These are phyloP conservation scores for Xylaria nigripes DNA, from an alignment of 495 filamentous ascomycete genomes.

Conservation along the genomic window DNA sequence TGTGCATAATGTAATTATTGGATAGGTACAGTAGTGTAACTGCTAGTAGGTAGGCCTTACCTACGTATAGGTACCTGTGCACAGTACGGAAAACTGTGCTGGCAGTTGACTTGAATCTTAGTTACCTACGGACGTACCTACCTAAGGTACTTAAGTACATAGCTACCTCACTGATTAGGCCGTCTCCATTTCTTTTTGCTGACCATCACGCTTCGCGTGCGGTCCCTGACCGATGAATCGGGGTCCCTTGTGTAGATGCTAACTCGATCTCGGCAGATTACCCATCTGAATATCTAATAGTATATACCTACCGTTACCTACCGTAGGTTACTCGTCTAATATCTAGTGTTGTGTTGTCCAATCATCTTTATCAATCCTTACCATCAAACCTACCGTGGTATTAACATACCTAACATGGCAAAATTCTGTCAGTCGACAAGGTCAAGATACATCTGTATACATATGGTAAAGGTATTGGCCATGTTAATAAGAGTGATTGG, in stretches of 20 bases:
- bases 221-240: neutral
- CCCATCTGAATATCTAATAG: neutral
- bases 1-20: neutral
- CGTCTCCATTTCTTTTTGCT: slow-evolving; percentile 9
- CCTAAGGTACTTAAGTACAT: no score
- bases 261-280: slow-evolving; percentile 4
- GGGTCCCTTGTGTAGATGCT: neutral
- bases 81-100: no score
- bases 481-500: no score
- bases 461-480: no score
- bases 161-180: no score
- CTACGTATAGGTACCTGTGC: neutral
- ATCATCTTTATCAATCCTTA: neutral
- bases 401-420: slow-evolving; percentile 1
- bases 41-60: neutral
- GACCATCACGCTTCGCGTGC: slow-evolving; percentile 5
- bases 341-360: neutral
- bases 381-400: no score
- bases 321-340: neutral
- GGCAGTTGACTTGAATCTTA: no score
- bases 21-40: neutral
- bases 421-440: slow-evolving; percentile 14
- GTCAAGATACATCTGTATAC: neutral
- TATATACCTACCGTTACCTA: neutral
- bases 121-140: no score